Evolutionary conservation across 257 asterid genomes (phyloP).

Genomic region (Striga asiatica): DNA sequence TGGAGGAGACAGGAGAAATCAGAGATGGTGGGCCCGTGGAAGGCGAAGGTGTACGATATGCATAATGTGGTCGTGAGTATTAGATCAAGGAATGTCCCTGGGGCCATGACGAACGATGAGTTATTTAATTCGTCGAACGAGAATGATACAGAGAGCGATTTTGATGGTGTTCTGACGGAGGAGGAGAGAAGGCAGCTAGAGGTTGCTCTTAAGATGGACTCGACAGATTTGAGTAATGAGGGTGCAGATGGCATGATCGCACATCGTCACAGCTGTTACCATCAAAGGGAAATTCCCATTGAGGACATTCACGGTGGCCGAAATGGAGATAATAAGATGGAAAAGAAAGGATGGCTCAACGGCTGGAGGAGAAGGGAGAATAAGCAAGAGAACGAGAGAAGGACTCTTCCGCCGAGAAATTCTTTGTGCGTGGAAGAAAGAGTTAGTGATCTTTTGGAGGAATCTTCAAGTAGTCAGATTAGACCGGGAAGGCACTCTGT

Average conservation of each 20-base stretch:
- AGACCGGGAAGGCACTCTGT: conserved; percentile 63
- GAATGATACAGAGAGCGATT: conserved; percentile 69
- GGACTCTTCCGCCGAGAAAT: conserved; percentile 51
- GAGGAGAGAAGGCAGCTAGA: conserved; percentile 90
- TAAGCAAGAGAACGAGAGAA: conserved; percentile 42
- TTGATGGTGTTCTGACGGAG: conserved; percentile 71
- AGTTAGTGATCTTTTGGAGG: conserved; percentile 55
- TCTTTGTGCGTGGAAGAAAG: conserved; percentile 59
- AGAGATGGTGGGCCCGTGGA: conserved; percentile 83
- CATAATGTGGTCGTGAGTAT: conserved; percentile 90
- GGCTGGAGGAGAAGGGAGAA: conserved; percentile 78
- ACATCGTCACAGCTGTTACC: conserved; percentile 83
- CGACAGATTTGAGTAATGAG: conserved; percentile 43
- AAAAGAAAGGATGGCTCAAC: conserved; percentile 76
- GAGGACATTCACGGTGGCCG: conserved; percentile 33
- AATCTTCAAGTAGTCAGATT: conserved; percentile 40
- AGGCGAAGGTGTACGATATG: conserved; percentile 92
- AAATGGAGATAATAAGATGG: conserved; percentile 47
- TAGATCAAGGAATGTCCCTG: conserved; percentile 89
- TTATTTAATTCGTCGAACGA: conserved; percentile 57
- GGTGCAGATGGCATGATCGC: conserved; percentile 48
- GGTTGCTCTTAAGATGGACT: conserved; percentile 69
- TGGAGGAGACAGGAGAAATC: conserved; percentile 87
- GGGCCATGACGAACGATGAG: conserved; percentile 92
- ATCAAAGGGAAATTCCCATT: conserved; percentile 62